phyloP scores from a whole-genome alignment of 108 stramenopile genomes.

The Cyclotella sp. region DNA sequence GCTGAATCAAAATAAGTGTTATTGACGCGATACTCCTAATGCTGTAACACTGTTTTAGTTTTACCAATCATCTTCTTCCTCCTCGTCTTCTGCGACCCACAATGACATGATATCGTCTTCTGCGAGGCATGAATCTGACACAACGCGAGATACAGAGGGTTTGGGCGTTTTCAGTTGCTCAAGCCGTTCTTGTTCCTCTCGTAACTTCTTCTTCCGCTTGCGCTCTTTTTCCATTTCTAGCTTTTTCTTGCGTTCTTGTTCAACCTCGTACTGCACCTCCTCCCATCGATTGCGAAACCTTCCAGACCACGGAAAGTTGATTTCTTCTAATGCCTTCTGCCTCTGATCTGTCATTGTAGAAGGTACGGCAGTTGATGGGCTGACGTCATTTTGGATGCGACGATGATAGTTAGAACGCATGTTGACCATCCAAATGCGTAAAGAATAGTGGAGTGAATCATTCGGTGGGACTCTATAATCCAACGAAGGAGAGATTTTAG shows the following conservation, averaged over 20 bases:
- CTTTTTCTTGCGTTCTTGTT: conserved; percentile 16
- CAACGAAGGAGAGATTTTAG: background rate
- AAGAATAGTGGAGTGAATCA: conserved; percentile 38
- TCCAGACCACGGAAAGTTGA: conserved; percentile 52
- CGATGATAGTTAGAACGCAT: conserved; percentile 51
- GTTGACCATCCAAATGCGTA: conserved; percentile 54
- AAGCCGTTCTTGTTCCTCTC: conserved; percentile 32
- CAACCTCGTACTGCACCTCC: conserved; percentile 36
- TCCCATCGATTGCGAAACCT: conserved; percentile 38
- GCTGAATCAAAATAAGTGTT: conserved; percentile 4
- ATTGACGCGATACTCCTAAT: background rate
- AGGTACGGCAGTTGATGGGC: conserved; percentile 16
- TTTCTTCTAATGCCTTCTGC: conserved; percentile 42
- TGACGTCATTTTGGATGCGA: conserved; percentile 17
- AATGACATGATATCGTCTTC: conserved; percentile 48
- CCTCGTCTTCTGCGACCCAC: conserved; percentile 48
- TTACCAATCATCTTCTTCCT: conserved; percentile 28
- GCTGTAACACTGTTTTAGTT: background rate
- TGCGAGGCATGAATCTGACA: background rate
- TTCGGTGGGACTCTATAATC: conserved; percentile 45
- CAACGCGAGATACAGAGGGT: conserved; percentile 3
- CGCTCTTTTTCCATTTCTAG: conserved; percentile 24
- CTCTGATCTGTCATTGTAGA: conserved; percentile 47
- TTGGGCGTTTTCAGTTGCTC: conserved; percentile 22
- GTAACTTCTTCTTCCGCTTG: conserved; percentile 17